A percentile compares a stretch with the other conserved stretches of the same genome.
Evolutionary conservation across 192 early-diverging fungal genomes (phyloP).

Genomic region (Coemansia sp.): DNA sequence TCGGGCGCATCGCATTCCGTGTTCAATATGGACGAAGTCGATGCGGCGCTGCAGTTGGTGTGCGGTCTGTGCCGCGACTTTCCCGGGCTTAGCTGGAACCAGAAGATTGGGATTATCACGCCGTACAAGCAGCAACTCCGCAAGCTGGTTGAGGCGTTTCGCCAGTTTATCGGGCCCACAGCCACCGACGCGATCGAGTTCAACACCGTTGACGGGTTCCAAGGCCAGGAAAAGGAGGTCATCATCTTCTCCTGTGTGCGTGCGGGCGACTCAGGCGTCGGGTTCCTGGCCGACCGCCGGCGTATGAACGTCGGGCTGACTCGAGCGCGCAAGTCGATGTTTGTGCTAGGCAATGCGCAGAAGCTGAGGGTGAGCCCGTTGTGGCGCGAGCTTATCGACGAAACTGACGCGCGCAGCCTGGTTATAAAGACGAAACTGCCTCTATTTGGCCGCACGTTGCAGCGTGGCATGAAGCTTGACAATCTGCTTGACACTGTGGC

Average conservation of each 20-base stretch:
- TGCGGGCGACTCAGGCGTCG: constrained; percentile 63
- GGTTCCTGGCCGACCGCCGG: constrained; percentile 77
- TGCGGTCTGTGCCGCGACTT: constrained; percentile 58
- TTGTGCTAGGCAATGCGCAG: constrained; percentile 70
- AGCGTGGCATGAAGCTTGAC: background rate
- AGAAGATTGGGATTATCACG: constrained; percentile 81
- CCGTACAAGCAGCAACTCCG: constrained; percentile 86
- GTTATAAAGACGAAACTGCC: constrained; percentile 19
- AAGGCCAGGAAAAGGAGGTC: constrained; percentile 96
- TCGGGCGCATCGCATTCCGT: constrained; percentile 61
- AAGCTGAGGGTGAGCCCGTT: constrained; percentile 58
- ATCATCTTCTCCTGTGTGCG: constrained; percentile 95
- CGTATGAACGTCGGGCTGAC: constrained; percentile 93
- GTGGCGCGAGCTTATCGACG: constrained; percentile 72
- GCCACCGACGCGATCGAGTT: constrained; percentile 77
- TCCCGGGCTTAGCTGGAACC: constrained; percentile 59
- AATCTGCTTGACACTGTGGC: constrained; percentile 7
- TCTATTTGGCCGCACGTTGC: constrained; percentile 15
- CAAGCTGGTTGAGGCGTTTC: constrained; percentile 66
- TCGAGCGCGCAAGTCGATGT: constrained; percentile 77
- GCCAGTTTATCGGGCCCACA: constrained; percentile 55
- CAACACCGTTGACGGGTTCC: constrained; percentile 96
- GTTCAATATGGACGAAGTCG: constrained; percentile 76
- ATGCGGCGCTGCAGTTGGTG: constrained; percentile 68
- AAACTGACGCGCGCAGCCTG: constrained; percentile 48